Base-by-base conservation (phyloP, 305 asterid genomes). In the Andrographis paniculata region DNA sequence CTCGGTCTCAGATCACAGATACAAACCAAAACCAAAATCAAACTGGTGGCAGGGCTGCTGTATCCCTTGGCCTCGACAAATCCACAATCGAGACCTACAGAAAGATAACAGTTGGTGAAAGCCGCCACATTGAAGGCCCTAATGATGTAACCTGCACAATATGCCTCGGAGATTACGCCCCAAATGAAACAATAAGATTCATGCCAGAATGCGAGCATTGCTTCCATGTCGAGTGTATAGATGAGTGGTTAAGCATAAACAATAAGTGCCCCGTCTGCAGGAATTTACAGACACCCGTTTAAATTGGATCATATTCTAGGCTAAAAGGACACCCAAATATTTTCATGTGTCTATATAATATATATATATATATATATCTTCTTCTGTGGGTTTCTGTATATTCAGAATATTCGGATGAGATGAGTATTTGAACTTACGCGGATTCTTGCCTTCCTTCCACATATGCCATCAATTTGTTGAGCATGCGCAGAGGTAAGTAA, bases 121-220 rank as follows among this genome's bases (percentile, higher is more conserved):
- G 74, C 50, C 22, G 59, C 17, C 64, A 63, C 2, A 40, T 65
- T 20, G 73, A 76, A 2, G 78, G 72, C 40, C 71, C 75, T n/a
- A 59, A 66, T 35, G 81, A 59, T 50, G 35, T 20, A 13, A 70
- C 72, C 17, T 79, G 89, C 58, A 50, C 77, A 0, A 74, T 82
- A 59, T 78, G 94, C 61, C 44, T 71, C 23, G 54, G 48, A 23
- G 88, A 82, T 17, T 82, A 75, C 52, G 48, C 47, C 2, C 63
- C 72, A 13, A 67, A 62, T 27, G 88, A 82, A 12, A 64, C 62
- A 13, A 42, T 82, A 20, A 62, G 69, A 55, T 43, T 78, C 56
- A 64, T 82, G 50, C 93, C 82, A 6, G 75, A 71, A 16, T 78
- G 40, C 84, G 67, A 67, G 37, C 88, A 78, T 50, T 73, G 77